These are phyloP conservation scores for Collybia mongolica DNA, from an alignment of 768 basidiomycete species.

Conservation along the genomic window DNA sequence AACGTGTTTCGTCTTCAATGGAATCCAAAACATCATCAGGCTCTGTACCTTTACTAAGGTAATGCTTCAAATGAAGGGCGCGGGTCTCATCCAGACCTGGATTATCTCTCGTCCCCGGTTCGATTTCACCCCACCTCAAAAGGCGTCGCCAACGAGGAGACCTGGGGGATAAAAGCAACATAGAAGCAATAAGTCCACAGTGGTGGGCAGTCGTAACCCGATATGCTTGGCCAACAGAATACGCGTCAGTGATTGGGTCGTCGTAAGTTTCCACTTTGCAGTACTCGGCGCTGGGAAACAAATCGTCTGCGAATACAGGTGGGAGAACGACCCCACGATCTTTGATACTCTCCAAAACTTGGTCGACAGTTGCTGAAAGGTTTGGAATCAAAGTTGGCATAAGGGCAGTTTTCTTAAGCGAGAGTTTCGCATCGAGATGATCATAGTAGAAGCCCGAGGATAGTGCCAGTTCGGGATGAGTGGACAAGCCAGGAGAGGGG, in stretches of 20 bases:
- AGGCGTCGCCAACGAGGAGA: not conserved
- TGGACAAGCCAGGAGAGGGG: not conserved
- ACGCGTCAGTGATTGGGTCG: slow-evolving; percentile 1
- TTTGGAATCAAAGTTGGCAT: not conserved
- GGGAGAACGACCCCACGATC: not conserved
- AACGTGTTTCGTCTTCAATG: not conserved
- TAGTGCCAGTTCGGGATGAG: not conserved
- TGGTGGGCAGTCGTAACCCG: not conserved
- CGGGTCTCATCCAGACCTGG: not conserved
- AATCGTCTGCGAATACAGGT: not conserved
- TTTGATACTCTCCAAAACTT: not conserved
- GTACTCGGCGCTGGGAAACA: not conserved
- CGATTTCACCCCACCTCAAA: not conserved
- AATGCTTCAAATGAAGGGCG: not conserved
- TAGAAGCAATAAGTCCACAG: slow-evolving; percentile 1
- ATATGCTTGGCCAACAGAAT: slow-evolving; percentile 1
- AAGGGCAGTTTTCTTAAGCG: not conserved
- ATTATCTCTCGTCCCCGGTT: not conserved
- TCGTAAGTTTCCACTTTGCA: not conserved
- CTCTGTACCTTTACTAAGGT: not conserved
- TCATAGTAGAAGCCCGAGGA: slow-evolving; percentile 8
- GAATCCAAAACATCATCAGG: not conserved
- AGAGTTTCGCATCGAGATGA: slow-evolving; percentile 6
- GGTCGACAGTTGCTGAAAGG: not conserved
- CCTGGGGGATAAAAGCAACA: slow-evolving; percentile 1